These are phyloP conservation scores for Dothideomycetes sp. DNA, from an alignment of 2,329 filamentous ascomycete genomes.

Conservation along the genomic window DNA sequence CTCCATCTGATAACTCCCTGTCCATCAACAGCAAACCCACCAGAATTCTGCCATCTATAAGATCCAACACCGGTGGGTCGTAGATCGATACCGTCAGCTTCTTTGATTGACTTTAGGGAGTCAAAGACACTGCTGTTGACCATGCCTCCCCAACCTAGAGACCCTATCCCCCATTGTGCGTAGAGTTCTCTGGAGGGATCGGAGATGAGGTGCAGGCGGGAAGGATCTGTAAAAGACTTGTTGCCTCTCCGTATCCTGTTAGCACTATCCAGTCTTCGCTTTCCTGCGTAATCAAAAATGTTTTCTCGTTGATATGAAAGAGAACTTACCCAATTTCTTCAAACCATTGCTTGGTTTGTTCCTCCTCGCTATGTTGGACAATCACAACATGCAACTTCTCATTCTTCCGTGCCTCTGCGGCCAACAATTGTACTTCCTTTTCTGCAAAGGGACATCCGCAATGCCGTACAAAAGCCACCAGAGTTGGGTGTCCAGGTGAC, in stretches of 20 bases:
- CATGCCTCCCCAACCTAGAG: constrained; percentile 53
- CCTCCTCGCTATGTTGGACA: constrained; percentile 49
- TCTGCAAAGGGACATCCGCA: constrained; percentile 63
- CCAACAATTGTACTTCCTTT: constrained; percentile 41
- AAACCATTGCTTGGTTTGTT: constrained; percentile 50
- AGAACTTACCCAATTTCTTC: constrained; percentile 17
- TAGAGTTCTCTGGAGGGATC: constrained; percentile 54
- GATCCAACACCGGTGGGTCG: constrained; percentile 41
- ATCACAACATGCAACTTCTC: constrained; percentile 49
- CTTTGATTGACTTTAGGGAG: constrained; percentile 14
- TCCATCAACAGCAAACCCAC: constrained; percentile 53
- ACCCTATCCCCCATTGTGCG: constrained; percentile 56
- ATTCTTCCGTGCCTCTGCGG: constrained; percentile 43
- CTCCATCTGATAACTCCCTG: constrained; percentile 47
- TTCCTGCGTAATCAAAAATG: too few species aligned
- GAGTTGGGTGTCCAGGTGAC: constrained; percentile 38
- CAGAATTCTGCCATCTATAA: constrained; percentile 57
- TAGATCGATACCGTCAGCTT: constrained; percentile 16
- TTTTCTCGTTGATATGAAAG: background rate
- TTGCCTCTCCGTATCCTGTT: constrained; percentile 19
- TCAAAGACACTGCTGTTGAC: constrained; percentile 31
- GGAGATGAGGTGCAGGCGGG: constrained; percentile 41
- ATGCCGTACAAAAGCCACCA: constrained; percentile 62
- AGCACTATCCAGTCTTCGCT: too few species aligned
- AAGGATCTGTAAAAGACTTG: constrained; percentile 11